Percentiles rank a stretch among this genome's conserved stretches.
Conservation (phyloP, 2,329 filamentous ascomycete genomes). For the Trichoderma hamatum region DNA sequence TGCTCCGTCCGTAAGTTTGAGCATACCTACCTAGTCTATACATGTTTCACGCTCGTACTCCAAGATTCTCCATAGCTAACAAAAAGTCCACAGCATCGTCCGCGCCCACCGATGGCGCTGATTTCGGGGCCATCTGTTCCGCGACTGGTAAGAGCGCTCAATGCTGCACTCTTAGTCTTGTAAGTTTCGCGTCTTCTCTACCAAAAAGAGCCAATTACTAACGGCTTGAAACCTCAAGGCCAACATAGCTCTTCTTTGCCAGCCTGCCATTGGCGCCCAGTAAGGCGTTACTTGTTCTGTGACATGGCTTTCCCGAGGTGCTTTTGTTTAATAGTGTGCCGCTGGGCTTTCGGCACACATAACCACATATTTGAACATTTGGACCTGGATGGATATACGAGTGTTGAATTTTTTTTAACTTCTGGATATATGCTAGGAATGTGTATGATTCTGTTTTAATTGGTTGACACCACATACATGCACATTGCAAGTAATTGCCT, state of each 20-base stretch:
- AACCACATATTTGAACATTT: neutral
- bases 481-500: neutral
- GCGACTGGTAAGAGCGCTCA: neutral
- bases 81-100: neutral
- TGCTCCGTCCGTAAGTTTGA: slow-evolving; percentile 25
- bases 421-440: neutral
- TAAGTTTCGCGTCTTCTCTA: slow-evolving; percentile 18
- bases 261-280: neutral
- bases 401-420: neutral
- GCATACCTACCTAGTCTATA: neutral
- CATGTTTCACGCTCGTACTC: neutral
- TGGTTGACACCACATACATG: neutral
- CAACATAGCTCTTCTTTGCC: slow-evolving; percentile 24
- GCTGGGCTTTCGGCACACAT: neutral
- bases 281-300: neutral
- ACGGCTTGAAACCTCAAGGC: neutral
- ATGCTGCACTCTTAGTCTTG: slow-evolving; percentile 28
- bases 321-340: neutral
- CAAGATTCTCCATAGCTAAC: neutral
- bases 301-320: neutral
- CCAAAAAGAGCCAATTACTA: neutral
- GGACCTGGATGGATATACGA: neutral
- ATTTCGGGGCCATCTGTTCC: slow-evolving; percentile 18
- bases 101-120: neutral
- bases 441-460: neutral